Conservation (phyloP, 176 grass and related monocot species). For the Rhipidocladum racemiflorum region DNA sequence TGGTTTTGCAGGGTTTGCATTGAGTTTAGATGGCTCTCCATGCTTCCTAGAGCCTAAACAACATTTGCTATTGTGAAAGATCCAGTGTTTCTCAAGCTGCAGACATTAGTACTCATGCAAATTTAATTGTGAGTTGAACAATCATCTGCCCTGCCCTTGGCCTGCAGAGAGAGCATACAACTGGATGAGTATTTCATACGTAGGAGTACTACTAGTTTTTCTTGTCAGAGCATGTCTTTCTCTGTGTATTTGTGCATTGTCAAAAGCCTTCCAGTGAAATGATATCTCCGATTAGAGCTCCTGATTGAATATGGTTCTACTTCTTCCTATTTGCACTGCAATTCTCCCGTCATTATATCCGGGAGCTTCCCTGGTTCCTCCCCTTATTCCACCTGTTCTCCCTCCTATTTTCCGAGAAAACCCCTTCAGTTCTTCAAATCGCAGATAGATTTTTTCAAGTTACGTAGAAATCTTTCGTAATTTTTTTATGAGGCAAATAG, state of each 20-base stretch:
- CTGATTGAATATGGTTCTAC: no score
- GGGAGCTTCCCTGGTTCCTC: no score
- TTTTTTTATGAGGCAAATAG: no score
- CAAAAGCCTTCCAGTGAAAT: neutral
- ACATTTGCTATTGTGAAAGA: neutral
- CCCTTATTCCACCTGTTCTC: no score
- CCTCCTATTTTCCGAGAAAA: no score
- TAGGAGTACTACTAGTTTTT: no score
- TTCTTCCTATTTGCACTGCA: neutral
- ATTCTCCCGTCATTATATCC: no score
- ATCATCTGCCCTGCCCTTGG: neutral
- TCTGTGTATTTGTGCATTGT: neutral
- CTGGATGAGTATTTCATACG: neutral
- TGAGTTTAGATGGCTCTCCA: neutral
- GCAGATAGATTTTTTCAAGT: no score
- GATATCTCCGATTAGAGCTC: neutral
- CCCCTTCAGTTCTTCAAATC: no score
- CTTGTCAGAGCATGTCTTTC: no score
- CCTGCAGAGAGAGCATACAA: neutral
- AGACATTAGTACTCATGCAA: neutral
- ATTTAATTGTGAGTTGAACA: neutral
- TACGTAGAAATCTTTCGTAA: no score
- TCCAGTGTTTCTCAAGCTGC: constrained; percentile 21
- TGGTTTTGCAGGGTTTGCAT: neutral
- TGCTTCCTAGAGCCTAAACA: neutral